Base-by-base conservation (phyloP, 176 grass and related monocot species). In the Carex pumila region DNA sequence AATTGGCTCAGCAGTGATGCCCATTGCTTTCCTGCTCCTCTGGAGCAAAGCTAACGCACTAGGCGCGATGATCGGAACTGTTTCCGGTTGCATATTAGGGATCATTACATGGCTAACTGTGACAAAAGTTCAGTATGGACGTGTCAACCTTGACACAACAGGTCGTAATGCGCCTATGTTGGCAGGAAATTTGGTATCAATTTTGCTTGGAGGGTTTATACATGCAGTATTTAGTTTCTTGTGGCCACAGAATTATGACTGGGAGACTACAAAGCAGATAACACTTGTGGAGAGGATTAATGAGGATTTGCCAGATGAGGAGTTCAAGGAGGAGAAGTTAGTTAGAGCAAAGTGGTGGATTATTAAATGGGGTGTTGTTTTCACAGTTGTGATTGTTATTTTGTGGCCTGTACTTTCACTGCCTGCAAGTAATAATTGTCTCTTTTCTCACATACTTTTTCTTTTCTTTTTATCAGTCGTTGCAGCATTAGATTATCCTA, bases 101-200 rank as follows among this genome's bases (percentile, higher is more conserved):
- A 80, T 94, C 71, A 84, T 85, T 7, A 87, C 88, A 22, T 94
- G 92, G 92, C 87, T 94, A 61, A 70, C 87, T 3, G 85, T 89
- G 3, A 89, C 92, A 61, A 91, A 87, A 39, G 80, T 94, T 18
- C 45, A 91, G 81, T 91, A 94, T 79, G 89, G 89, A 13, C 89
- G 66, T 61, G 92, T 94, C 47, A 83, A 94, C 54, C 87, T 94
- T 61, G 92, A 91, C 66, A 91, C 85, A 36, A 94, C 89, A 4
- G 92, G 89, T 11, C 85, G 89, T 84, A 91, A 94, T 84, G 89
- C 92, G 17, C 92, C 89, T 22, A 91, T 94, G 92, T 85, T 94
- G 67, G 89, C 92, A 1, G 92, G 92, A 19, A 94, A 94, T 70
- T 79, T 94, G 65, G 92, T 91, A 36, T 87, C 92, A 8, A 91